These are phyloP conservation scores for Pseudopyricularia cyperi DNA, from an alignment of 2,329 filamentous ascomycete species.

Conservation along the genomic window DNA sequence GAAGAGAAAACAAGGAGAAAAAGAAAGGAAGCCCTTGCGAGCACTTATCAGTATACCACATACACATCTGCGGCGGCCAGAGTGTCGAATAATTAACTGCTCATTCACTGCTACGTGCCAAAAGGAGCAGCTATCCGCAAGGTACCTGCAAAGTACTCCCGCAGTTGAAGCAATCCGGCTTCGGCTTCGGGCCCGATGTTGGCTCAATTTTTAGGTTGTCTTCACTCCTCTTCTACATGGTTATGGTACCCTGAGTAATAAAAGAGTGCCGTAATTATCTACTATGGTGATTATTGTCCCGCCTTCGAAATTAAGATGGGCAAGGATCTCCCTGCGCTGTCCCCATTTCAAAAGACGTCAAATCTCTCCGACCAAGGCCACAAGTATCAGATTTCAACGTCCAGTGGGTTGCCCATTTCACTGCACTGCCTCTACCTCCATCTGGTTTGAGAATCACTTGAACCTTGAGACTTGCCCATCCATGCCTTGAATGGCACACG, in stretches of 20 bases:
- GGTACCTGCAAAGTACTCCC: neutral
- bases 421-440: neutral
- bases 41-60: neutral
- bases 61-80: neutral
- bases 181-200: neutral
- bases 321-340: neutral
- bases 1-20: too few species aligned
- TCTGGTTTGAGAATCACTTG: too few species aligned
- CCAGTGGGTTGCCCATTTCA: neutral
- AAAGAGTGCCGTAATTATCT: neutral
- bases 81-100: neutral
- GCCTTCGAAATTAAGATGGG: neutral
- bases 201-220: neutral
- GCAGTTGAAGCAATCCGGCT: neutral
- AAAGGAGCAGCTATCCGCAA: too few species aligned
- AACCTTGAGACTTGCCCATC: too few species aligned
- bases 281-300: neutral
- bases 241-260: neutral
- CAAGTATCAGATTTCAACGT: neutral
- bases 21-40: neutral
- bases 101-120: too few species aligned
- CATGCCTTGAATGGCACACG: too few species aligned
- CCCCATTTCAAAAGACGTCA: neutral
- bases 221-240: neutral
- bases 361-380: neutral